Evolutionary conservation across 352 stramenopile species (phyloP).

Genomic region (Globisporangium lucens): DNA sequence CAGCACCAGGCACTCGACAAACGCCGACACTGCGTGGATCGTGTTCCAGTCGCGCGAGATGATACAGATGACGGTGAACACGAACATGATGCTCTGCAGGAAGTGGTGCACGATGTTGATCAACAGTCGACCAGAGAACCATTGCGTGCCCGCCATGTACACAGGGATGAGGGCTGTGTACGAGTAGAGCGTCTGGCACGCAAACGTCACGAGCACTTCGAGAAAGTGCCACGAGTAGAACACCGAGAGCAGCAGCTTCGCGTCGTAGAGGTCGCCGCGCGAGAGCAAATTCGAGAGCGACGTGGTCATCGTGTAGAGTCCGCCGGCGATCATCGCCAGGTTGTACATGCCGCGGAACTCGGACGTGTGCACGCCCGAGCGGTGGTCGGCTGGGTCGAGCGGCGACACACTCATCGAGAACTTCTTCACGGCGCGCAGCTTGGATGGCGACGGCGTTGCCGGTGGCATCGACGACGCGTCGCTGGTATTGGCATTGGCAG

Average conservation of each 20-base stretch:
- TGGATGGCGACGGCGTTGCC: neutral
- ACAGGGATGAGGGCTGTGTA: conserved; percentile 75
- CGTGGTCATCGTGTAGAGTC: conserved; percentile 61
- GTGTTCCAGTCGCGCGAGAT: conserved; percentile 73
- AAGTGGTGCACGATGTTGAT: conserved; percentile 75
- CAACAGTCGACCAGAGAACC: conserved; percentile 35
- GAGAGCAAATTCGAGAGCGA: conserved; percentile 52
- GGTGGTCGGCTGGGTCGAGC: conserved; percentile 60
- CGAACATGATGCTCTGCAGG: conserved; percentile 69
- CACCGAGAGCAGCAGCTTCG: conserved; percentile 53
- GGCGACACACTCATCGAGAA: conserved; percentile 61
- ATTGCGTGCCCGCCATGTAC: conserved; percentile 47
- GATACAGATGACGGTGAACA: conserved; percentile 63
- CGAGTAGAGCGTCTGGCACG: conserved; percentile 57
- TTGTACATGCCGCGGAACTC: conserved; percentile 82
- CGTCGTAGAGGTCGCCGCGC: conserved; percentile 48
- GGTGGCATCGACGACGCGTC: neutral
- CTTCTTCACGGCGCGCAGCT: conserved; percentile 44
- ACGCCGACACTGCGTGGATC: conserved; percentile 68
- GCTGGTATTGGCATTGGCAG: neutral
- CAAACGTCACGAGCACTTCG: conserved; percentile 69
- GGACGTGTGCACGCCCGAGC: conserved; percentile 67
- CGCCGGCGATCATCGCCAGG: conserved; percentile 57
- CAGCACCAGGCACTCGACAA: conserved; percentile 72
- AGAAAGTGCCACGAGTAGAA: conserved; percentile 74